These are phyloP conservation scores for Blastomyces parvus DNA, from an alignment of 2,329 filamentous ascomycete species.

Conservation along the genomic window DNA sequence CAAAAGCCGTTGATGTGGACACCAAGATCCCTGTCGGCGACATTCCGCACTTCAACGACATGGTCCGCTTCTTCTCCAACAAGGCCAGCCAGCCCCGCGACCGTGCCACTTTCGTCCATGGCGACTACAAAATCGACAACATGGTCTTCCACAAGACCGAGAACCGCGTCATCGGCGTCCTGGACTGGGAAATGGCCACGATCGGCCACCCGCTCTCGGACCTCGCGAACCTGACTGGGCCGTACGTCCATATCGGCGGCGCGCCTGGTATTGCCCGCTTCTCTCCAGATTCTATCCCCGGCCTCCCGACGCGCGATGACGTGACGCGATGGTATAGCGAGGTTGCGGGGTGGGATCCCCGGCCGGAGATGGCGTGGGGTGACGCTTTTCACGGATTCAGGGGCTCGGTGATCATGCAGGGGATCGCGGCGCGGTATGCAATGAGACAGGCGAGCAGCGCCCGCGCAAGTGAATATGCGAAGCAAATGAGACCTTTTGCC, in stretches of 20 bases:
- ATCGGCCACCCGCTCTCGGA: constrained; percentile 94
- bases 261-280: constrained; percentile 43
- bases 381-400: constrained; percentile 54
- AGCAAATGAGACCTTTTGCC: constrained; percentile 60
- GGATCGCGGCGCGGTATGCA: constrained; percentile 83
- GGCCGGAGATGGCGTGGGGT: constrained; percentile 50
- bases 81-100: constrained; percentile 63
- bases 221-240: constrained; percentile 62
- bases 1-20: constrained; percentile 64
- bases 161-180: constrained; percentile 77
- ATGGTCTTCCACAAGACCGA: constrained; percentile 83
- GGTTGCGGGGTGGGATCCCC: constrained; percentile 61
- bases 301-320: constrained; percentile 53
- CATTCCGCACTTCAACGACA: constrained; percentile 73
- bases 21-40: constrained; percentile 66
- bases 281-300: constrained; percentile 53
- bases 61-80: constrained; percentile 68
- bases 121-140: constrained; percentile 95
- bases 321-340: constrained; percentile 58
- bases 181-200: constrained; percentile 99
- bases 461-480: constrained; percentile 63
- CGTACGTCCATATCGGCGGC: constrained; percentile 30
- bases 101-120: constrained; percentile 71
- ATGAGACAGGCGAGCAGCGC: constrained; percentile 80
- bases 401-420: constrained; percentile 62